phyloP scores from a whole-genome alignment of 257 asterid genomes.

The Paraleonurus japonicus region DNA sequence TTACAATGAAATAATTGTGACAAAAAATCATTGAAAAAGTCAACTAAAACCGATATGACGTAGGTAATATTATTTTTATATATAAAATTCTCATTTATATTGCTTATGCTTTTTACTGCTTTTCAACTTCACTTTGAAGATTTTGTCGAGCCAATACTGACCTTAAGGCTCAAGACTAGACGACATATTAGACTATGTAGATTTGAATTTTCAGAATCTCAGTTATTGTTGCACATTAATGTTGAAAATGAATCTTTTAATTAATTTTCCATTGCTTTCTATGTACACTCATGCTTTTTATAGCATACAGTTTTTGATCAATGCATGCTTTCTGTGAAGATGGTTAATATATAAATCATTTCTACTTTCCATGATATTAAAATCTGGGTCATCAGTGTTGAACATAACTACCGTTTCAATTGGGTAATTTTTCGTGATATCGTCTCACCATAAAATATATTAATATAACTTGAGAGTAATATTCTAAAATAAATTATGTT shows the following conservation, averaged over 20 bases:
- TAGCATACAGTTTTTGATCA: constrained; percentile 7
- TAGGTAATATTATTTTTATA: too few relatives aligned
- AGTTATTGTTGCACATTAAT: background rate
- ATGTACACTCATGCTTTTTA: background rate
- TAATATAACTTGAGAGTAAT: too few relatives aligned
- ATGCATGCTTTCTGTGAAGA: background rate
- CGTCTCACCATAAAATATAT: too few relatives aligned
- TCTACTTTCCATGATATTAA: background rate
- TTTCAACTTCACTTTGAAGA: background rate
- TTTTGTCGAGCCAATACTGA: background rate
- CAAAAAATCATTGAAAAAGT: too few relatives aligned
- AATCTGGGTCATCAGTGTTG: background rate
- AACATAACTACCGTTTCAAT: too few relatives aligned
- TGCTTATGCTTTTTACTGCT: background rate
- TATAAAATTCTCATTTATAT: too few relatives aligned
- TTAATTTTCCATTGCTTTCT: background rate
- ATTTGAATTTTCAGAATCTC: background rate
- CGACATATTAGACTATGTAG: constrained; percentile 14
- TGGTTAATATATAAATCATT: background rate
- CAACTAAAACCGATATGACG: too few relatives aligned
- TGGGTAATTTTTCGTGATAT: too few relatives aligned
- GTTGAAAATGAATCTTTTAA: background rate
- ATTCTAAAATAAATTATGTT: too few relatives aligned
- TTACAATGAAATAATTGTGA: too few relatives aligned
- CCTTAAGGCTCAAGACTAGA: constrained; percentile 6